phyloP scores from a whole-genome alignment of 495 filamentous ascomycete genomes.

The Penicillium egyptiacum region DNA sequence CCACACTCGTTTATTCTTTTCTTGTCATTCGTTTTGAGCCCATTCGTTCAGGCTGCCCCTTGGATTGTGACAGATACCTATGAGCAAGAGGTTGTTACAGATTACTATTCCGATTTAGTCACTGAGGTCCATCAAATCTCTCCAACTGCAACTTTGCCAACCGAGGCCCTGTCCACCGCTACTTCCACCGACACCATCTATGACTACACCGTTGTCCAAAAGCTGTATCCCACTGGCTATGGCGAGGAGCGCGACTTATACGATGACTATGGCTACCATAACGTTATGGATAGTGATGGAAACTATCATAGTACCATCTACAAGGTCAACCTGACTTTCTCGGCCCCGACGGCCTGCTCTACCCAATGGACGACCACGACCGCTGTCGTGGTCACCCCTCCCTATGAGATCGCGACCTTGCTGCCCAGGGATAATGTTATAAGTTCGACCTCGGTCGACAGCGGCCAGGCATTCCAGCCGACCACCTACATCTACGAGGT shows the following conservation, averaged over 20 bases:
- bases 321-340: conserved; percentile 36
- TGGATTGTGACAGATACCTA: conserved; percentile 38
- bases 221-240: conserved; percentile 34
- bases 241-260: conserved; percentile 16
- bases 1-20: conserved; percentile 24
- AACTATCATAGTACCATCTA: conserved; percentile 29
- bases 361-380: conserved; percentile 33
- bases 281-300: conserved; percentile 8
- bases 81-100: conserved; percentile 18
- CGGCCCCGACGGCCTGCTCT: conserved; percentile 38
- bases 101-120: conserved; percentile 13
- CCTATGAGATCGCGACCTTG: conserved; percentile 12
- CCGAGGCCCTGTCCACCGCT: conserved; percentile 32
- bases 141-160: conserved; percentile 30
- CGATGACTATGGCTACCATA: conserved; percentile 6
- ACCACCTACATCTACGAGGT: conserved; percentile 33
- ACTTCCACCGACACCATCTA: conserved; percentile 23
- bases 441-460: conserved; percentile 35
- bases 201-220: conserved; percentile 33
- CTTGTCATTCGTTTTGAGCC: conserved; percentile 25
- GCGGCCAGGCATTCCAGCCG: conserved; percentile 22
- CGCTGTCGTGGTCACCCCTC: conserved; percentile 21
- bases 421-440: conserved; percentile 27
- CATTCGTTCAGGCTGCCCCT: conserved; percentile 28
- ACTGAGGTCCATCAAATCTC: conserved; percentile 26